These are phyloP conservation scores for Coriolopsis trogii DNA, from an alignment of 1,284 basidiomycete genomes.

Conservation along the genomic window DNA sequence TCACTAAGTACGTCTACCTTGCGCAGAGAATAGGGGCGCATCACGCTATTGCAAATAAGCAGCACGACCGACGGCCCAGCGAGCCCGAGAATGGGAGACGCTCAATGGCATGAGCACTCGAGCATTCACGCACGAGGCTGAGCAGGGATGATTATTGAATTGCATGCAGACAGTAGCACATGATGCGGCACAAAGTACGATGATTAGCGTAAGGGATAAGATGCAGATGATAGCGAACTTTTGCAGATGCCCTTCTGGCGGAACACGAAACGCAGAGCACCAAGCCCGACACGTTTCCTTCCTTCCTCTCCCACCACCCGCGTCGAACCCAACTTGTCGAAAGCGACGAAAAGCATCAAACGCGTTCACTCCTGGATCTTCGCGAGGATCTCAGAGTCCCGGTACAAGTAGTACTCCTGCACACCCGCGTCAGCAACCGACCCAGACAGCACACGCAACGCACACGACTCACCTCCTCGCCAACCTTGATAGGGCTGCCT, in stretches of 20 bases:
- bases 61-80: too few relatives aligned
- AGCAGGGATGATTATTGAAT: constrained; percentile 10
- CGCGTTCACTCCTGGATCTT: constrained; percentile 85
- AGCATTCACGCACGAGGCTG: too few relatives aligned
- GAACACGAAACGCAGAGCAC: not conserved
- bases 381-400: constrained; percentile 94
- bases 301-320: not conserved
- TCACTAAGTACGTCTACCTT: too few relatives aligned
- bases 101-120: too few relatives aligned
- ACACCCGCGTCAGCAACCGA: constrained; percentile 5
- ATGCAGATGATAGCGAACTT: constrained; percentile 35
- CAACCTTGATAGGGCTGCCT: constrained; percentile 94
- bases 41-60: too few relatives aligned
- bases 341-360: not conserved
- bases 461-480: constrained; percentile 80
- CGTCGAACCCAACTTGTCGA: not conserved
- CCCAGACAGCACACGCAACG: not conserved
- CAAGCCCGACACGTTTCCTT: not conserved
- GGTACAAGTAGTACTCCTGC: constrained; percentile 95
- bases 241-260: constrained; percentile 14
- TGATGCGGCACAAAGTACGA: too few relatives aligned
- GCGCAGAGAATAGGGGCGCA: too few relatives aligned
- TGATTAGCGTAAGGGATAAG: constrained; percentile 33
- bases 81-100: too few relatives aligned
- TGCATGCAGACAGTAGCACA: constrained; percentile 3